Base-by-base conservation (phyloP, 140 eudicot species). In the Oenanthe javanica region DNA sequence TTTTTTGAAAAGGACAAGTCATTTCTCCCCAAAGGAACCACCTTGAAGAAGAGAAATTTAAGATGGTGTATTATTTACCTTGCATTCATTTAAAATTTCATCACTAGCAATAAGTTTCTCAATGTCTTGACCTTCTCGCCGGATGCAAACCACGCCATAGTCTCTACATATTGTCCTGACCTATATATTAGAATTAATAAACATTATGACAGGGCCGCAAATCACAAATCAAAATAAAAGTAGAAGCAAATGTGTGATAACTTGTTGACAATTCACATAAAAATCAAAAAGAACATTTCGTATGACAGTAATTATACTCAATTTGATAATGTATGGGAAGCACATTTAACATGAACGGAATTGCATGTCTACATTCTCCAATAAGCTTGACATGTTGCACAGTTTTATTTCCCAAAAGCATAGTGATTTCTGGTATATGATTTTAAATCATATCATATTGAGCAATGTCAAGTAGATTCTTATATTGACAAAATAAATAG, bases 71-170 rank as follows among this genome's bases (percentile, higher is more conserved):
- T 36, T 36, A n/a, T 12, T 59, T 86, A 92, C 99, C 93, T 84
- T 89, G 86, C 83, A 83, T 67, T 90, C 89, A 4, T 80, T 84
- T 86, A 92, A 57, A 66, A 92, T 95, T 72, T 85, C 86, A 80
- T 90, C 88, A 64, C 47, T 57, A 2, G 83, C 81, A 75, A 92
- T 88, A 47, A 95, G 82, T 82, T 86, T 84, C 63, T 92, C 93
- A 77, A 92, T 89, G 83, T 95, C 90, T 80, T 90, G 97, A 46
- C 96, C 97, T 82, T 85, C 97, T 86, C 97, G 88, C 1, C 97
- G 91, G 31, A 95, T 89, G 78, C 99, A 95, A 78, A 91, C 97
- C 77, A 95, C 88, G 51, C 99, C 99, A 79, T 87, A 95, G 88
- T 95, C 99, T 86, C 88, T 87, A 82, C 89, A 85, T 84, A 95